A percentile compares a stretch with the other conserved stretches of the same genome.
These are phyloP conservation scores for Babesia bovis DNA, from an alignment of 169 alveolate genomes.

Conservation along the genomic window DNA sequence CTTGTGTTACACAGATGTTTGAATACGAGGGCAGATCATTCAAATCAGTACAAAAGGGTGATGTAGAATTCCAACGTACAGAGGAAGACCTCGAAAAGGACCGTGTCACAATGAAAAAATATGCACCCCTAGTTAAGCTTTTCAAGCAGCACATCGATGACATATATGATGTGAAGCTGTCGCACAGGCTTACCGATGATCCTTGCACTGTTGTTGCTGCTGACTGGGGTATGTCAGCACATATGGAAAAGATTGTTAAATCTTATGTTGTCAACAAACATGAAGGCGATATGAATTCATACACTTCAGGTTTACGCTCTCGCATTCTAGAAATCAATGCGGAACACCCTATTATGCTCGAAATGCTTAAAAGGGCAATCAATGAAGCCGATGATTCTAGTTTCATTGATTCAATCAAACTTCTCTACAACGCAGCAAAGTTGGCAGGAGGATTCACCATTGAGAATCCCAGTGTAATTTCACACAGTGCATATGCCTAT, in stretches of 20 bases:
- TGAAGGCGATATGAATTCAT: conserved; percentile 68
- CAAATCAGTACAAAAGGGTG: conserved; percentile 84
- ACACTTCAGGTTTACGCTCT: conserved; percentile 68
- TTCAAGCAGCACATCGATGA: conserved; percentile 79
- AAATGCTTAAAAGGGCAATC: conserved; percentile 60
- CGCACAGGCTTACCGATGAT: conserved; percentile 83
- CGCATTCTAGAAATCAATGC: conserved; percentile 94
- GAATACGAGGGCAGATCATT: conserved; percentile 86
- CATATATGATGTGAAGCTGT: conserved; percentile 78
- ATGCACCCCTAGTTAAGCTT: conserved; percentile 68
- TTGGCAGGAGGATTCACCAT: conserved; percentile 78
- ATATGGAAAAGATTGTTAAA: conserved; percentile 87
- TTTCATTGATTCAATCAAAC: conserved; percentile 61
- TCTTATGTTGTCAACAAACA: conserved; percentile 82
- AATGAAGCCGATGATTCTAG: conserved; percentile 52
- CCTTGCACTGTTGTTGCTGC: conserved; percentile 87
- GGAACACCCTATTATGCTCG: conserved; percentile 92
- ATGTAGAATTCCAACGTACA: conserved; percentile 75
- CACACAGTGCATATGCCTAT: conserved; percentile 36
- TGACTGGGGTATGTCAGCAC: conserved; percentile 90
- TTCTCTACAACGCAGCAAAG: conserved; percentile 78
- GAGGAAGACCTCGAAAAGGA: conserved; percentile 78
- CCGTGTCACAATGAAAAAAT: conserved; percentile 68
- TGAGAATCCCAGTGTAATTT: conserved; percentile 65
- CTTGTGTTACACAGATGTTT: conserved; percentile 84